Percentiles rank a stretch among this genome's conserved stretches.
Evolutionary conservation across 805 yeast genomes (phyloP).

Genomic region (Kodamaea nitidulidarum): DNA sequence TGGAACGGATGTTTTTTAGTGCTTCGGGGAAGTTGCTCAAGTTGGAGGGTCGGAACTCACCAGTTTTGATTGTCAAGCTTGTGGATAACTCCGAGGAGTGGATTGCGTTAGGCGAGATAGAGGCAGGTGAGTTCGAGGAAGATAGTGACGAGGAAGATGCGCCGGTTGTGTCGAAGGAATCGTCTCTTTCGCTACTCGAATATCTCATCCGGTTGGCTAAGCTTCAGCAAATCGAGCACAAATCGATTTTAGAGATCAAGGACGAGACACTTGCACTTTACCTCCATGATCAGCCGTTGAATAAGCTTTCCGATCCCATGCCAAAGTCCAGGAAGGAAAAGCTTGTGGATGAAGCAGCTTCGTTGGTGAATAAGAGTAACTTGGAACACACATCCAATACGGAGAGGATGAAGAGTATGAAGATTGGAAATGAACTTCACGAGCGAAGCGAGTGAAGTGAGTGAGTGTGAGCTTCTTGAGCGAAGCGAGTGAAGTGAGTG

Average conservation of each 20-base stretch:
- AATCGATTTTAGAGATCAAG: constrained; percentile 47
- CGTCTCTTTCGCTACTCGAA: constrained; percentile 57
- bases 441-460: too few species aligned
- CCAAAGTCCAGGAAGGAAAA: constrained; percentile 18
- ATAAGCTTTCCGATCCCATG: constrained; percentile 13
- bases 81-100: constrained; percentile 16
- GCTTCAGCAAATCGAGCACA: constrained; percentile 57
- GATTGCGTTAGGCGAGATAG: constrained; percentile 19
- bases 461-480: too few species aligned
- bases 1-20: constrained; percentile 58
- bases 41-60: constrained; percentile 57
- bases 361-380: constrained; percentile 13
- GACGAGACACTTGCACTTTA: constrained; percentile 66
- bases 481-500: too few species aligned
- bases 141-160: constrained; percentile 13
- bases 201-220: constrained; percentile 57
- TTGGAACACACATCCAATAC: constrained; percentile 31
- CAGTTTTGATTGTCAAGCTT: constrained; percentile 63
- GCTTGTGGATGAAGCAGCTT: constrained; percentile 7
- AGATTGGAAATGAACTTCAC: constrained; percentile 13
- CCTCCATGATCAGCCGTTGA: constrained; percentile 21
- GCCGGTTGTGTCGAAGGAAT: constrained; percentile 10
- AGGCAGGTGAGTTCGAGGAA: constrained; percentile 13
- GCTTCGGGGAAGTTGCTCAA: constrained; percentile 65
- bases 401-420: constrained; percentile 28